Conservation (phyloP, 2,329 filamentous ascomycete genomes). For the Scopulariopsis brevicaulis region DNA sequence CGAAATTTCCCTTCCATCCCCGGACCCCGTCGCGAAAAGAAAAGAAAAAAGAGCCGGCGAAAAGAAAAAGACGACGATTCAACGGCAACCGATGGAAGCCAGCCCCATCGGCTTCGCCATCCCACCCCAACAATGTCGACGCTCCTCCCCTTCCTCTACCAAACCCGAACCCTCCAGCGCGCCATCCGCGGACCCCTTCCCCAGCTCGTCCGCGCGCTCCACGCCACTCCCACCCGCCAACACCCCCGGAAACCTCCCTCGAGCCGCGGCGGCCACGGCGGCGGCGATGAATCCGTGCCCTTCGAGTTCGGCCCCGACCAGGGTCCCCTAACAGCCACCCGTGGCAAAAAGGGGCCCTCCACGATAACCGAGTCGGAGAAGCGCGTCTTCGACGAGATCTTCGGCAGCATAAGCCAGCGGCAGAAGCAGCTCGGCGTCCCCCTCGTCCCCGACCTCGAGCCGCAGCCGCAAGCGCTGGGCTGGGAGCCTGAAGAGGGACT, state of each 20-base stretch:
- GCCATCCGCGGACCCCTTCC: not conserved
- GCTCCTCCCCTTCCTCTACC: conserved; percentile 58
- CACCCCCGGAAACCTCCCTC: not conserved
- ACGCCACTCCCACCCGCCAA: not conserved
- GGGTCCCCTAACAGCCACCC: conserved; percentile 8
- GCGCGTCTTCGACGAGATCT: conserved; percentile 48
- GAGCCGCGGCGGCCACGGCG: conserved; percentile 3
- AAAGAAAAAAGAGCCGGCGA: not conserved
- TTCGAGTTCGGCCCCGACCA: conserved; percentile 33
- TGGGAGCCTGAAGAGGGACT: not conserved
- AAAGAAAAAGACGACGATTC: too few species aligned
- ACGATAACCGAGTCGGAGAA: conserved; percentile 49
- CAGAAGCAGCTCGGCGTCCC: not conserved
- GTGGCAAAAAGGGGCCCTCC: conserved; percentile 14
- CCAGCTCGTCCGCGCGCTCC: not conserved
- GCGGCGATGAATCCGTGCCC: conserved; percentile 30
- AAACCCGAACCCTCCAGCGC: conserved; percentile 45
- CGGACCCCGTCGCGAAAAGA: not conserved
- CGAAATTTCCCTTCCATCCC: not conserved
- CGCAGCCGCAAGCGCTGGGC: too few species aligned
- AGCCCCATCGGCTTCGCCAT: not conserved
- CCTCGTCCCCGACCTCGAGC: not conserved
- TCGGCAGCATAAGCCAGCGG: conserved; percentile 23
- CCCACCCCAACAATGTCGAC: conserved; percentile 19
- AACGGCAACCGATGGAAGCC: too few species aligned